phyloP scores from a whole-genome alignment of 306 rosid species.

The Sechiopsis laciniata region DNA sequence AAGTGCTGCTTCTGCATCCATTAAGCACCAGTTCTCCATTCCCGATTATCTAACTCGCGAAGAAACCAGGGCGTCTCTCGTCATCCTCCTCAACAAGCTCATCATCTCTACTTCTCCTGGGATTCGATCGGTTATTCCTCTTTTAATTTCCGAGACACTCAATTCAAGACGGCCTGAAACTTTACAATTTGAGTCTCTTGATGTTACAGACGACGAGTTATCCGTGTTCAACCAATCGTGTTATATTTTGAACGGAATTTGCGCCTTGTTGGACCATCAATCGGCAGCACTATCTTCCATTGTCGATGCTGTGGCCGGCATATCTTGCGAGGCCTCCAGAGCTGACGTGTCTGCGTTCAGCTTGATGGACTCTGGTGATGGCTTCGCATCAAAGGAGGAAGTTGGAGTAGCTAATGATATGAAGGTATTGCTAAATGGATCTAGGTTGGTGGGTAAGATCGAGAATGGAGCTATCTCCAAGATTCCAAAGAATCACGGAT shows the following conservation, averaged over 20 bases:
- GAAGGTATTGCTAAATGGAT: constrained; percentile 72
- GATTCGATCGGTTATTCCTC: constrained; percentile 34
- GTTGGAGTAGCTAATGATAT: constrained; percentile 64
- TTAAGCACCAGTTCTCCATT: constrained; percentile 29
- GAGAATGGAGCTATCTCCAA: constrained; percentile 29
- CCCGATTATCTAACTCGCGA: constrained; percentile 36
- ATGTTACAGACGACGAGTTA: constrained; percentile 47
- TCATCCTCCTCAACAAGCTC: constrained; percentile 63
- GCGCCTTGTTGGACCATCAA: constrained; percentile 55
- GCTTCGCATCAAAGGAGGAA: constrained; percentile 56
- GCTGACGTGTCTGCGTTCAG: constrained; percentile 56
- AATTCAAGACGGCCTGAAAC: constrained; percentile 25
- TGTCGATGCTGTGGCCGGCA: constrained; percentile 52
- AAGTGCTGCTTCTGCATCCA: constrained; percentile 17
- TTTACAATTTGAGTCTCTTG: constrained; percentile 27
- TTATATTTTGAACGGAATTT: constrained; percentile 37
- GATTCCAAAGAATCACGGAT: constrained; percentile 54
- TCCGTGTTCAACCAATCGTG: constrained; percentile 27
- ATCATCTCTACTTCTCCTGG: constrained; percentile 32
- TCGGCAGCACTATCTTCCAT: constrained; percentile 42
- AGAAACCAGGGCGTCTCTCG: constrained; percentile 46
- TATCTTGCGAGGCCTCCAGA: constrained; percentile 72
- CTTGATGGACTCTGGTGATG: constrained; percentile 73
- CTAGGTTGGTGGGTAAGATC: constrained; percentile 67
- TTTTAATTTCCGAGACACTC: constrained; percentile 38